Conservation (phyloP, 1,139 yeast species). For the Magnusiomyces tetraspermus region DNA sequence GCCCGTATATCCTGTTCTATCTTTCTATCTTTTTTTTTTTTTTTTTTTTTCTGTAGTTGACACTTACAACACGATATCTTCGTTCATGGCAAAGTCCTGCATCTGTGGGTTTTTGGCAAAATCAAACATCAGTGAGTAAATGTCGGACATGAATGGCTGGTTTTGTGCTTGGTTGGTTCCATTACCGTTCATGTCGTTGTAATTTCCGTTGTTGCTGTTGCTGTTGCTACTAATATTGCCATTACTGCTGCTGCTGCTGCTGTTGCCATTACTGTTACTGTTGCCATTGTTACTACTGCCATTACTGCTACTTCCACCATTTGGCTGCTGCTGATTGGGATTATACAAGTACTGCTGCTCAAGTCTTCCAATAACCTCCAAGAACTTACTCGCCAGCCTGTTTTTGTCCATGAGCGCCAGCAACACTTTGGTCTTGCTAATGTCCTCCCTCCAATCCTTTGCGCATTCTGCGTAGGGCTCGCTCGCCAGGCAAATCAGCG, state of each 20-base stretch:
- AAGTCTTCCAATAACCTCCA: constrained; percentile 40
- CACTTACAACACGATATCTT: not conserved
- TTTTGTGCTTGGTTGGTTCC: too few relatives aligned
- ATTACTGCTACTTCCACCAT: too few relatives aligned
- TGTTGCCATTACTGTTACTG: too few relatives aligned
- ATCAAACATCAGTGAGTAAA: constrained; percentile 27
- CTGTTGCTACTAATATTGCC: too few relatives aligned
- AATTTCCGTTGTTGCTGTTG: too few relatives aligned
- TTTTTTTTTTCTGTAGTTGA: too few relatives aligned
- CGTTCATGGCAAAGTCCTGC: not conserved
- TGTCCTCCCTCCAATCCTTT: constrained; percentile 40
- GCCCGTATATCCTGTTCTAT: too few relatives aligned
- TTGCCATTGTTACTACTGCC: too few relatives aligned
- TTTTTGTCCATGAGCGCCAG: constrained; percentile 37
- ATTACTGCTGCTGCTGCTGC: too few relatives aligned
- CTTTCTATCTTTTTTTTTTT: too few relatives aligned
- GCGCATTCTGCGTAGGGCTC: constrained; percentile 41
- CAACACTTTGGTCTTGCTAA: constrained; percentile 39
- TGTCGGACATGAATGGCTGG: constrained; percentile 25
- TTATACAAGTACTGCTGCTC: constrained; percentile 25
- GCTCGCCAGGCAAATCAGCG: constrained; percentile 45
- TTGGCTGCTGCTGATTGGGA: too few relatives aligned
- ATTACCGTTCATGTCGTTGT: constrained; percentile 5
- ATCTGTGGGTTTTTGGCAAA: constrained; percentile 4
- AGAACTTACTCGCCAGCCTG: constrained; percentile 43